Conservation (phyloP, 192 early-diverging fungal genomes). For the Pilobolus umbonatus region DNA sequence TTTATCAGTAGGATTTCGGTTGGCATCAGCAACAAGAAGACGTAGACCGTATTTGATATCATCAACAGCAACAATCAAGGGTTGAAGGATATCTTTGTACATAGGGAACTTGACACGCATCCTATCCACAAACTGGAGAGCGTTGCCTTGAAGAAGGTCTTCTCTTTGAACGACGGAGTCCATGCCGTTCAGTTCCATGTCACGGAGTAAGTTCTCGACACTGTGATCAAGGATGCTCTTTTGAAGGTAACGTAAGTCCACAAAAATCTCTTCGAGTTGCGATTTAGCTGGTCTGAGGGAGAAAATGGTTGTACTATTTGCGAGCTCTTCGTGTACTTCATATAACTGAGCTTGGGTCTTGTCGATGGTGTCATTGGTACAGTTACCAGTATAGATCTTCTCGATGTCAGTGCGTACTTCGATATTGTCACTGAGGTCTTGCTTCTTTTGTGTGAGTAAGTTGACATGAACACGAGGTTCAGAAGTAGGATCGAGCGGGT, state of each 20-base stretch:
- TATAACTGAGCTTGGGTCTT: slow-evolving; percentile 27
- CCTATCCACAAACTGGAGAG: slow-evolving; percentile 57
- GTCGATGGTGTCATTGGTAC: slow-evolving; percentile 36
- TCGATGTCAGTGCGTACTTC: slow-evolving; percentile 54
- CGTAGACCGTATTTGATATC: slow-evolving; percentile 75
- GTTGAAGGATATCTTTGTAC: slow-evolving; percentile 74
- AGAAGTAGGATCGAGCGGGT: slow-evolving; percentile 82
- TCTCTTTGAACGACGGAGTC: slow-evolving; percentile 51
- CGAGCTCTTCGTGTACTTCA: slow-evolving; percentile 33
- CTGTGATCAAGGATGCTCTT: slow-evolving; percentile 32
- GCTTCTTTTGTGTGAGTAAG: slow-evolving; percentile 55
- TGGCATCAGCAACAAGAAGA: slow-evolving; percentile 35
- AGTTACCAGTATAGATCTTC: slow-evolving; percentile 56
- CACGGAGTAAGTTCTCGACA: slow-evolving; percentile 39
- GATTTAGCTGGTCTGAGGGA: slow-evolving; percentile 60
- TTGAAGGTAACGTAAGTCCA: slow-evolving; percentile 30
- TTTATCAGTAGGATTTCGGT: slow-evolving; percentile 3
- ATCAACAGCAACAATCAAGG: slow-evolving; percentile 60
- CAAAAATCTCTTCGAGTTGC: slow-evolving; percentile 59
- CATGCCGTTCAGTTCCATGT: slow-evolving; percentile 36
- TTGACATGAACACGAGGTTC: slow-evolving; percentile 60
- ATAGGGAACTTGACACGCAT: slow-evolving; percentile 62
- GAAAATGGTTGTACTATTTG: slow-evolving; percentile 40
- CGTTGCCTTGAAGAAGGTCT: slow-evolving; percentile 62
- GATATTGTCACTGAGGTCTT: slow-evolving; percentile 48